Percentiles rank a stretch among this genome's conserved stretches.
phyloP scores from a whole-genome alignment of 2,329 filamentous ascomycete genomes.

The Pseudogymnoascus sp. region DNA sequence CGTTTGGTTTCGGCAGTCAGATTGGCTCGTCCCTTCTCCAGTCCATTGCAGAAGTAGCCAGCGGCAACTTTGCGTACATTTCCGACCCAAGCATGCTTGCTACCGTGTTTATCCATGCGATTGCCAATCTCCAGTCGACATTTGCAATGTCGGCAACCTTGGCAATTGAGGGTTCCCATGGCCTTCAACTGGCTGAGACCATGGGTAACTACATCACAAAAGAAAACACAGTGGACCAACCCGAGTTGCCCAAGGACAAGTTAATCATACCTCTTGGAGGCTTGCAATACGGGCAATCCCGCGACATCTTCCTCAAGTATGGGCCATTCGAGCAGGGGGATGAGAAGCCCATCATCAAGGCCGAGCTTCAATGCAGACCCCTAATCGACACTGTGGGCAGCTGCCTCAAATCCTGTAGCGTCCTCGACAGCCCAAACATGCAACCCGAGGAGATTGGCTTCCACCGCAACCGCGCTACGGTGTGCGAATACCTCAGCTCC shows the following conservation, averaged over 20 bases:
- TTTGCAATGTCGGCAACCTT: conserved; percentile 44
- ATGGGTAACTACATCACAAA: conserved; percentile 34
- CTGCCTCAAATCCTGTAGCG: not conserved
- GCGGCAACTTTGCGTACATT: conserved; percentile 55
- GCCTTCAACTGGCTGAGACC: conserved; percentile 34
- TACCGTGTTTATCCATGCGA: conserved; percentile 55
- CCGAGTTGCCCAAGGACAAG: not conserved
- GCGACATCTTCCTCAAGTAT: not conserved
- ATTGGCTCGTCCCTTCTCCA: conserved; percentile 48
- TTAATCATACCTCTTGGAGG: not conserved
- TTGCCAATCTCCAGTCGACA: conserved; percentile 54
- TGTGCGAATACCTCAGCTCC: conserved; percentile 44
- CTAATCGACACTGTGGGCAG: not conserved
- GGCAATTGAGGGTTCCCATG: conserved; percentile 33
- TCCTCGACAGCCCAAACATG: conserved; percentile 18
- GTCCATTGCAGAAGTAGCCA: conserved; percentile 50
- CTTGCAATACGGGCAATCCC: not conserved
- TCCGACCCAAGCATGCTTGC: conserved; percentile 54
- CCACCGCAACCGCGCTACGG: conserved; percentile 43
- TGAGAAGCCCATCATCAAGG: not conserved
- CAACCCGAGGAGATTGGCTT: conserved; percentile 37
- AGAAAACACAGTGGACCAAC: not conserved
- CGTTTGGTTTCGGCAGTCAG: conserved; percentile 47
- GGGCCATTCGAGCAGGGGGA: not conserved
- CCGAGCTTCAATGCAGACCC: not conserved